These are phyloP conservation scores for Byssochlamys sp. DNA, from an alignment of 2,329 filamentous ascomycete genomes.

Conservation along the genomic window DNA sequence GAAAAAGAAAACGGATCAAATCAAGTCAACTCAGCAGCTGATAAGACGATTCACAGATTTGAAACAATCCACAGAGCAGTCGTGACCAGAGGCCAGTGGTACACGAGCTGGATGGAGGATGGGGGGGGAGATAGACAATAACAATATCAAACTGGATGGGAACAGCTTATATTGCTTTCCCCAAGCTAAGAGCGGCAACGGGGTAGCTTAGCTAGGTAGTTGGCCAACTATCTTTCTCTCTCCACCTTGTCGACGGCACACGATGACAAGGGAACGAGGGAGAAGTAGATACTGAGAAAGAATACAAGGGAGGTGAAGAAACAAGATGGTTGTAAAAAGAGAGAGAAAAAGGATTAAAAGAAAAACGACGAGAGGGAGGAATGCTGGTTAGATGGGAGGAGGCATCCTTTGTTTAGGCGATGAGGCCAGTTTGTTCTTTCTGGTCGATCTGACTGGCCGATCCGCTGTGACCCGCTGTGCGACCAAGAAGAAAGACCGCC, in stretches of 20 bases:
- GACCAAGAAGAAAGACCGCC: slow-evolving; percentile 12
- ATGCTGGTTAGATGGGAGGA: slow-evolving; percentile 6
- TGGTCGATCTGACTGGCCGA: slow-evolving; percentile 16
- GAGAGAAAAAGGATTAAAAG: slow-evolving; percentile 1
- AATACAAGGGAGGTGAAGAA: too few species aligned
- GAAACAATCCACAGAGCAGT: neutral
- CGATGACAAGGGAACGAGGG: neutral
- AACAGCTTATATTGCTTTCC: neutral
- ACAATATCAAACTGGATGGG: neutral
- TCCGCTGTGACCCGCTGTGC: slow-evolving; percentile 11
- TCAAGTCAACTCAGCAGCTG: neutral
- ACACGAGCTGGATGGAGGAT: slow-evolving; percentile 1
- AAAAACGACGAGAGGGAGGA: neutral
- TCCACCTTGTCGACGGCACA: neutral
- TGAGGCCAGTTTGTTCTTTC: slow-evolving; percentile 38
- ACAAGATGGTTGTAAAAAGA: neutral
- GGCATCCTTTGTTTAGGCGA: slow-evolving; percentile 4
- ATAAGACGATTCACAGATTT: neutral
- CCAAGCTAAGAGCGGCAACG: neutral
- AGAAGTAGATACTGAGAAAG: neutral
- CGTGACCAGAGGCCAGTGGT: neutral
- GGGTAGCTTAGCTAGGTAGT: neutral
- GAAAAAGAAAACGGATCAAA: neutral
- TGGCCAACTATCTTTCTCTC: neutral
- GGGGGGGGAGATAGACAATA: slow-evolving; percentile 2